Evolutionary conservation across 108 stramenopile species (phyloP).

Genomic region (Cyclotella distinguenda): DNA sequence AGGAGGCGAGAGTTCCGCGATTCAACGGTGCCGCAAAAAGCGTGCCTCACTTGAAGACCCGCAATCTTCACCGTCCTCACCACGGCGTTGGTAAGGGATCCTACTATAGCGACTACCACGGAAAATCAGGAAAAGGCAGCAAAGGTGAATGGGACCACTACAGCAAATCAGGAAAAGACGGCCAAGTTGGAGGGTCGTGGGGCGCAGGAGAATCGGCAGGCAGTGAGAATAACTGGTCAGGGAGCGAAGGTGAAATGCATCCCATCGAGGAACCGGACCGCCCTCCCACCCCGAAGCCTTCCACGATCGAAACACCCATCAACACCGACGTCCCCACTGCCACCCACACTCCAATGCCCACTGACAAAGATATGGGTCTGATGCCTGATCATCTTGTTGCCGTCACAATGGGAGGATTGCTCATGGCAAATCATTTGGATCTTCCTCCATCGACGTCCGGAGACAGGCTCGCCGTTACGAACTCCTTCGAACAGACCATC

Average conservation of each 20-base stretch:
- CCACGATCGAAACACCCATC: not conserved
- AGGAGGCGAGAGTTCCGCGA: not conserved
- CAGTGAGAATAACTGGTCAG: no score
- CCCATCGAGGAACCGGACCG: not conserved
- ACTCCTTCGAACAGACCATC: conserved; percentile 28
- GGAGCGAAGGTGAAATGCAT: not conserved
- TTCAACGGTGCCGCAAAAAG: not conserved
- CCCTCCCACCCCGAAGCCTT: not conserved
- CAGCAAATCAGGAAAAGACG: not conserved
- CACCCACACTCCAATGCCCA: not conserved
- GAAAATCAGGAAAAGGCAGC: conserved; percentile 17
- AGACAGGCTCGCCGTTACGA: conserved; percentile 4
- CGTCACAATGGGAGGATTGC: conserved; percentile 32
- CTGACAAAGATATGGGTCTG: not conserved
- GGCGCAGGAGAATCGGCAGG: not conserved
- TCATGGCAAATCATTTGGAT: conserved; percentile 13
- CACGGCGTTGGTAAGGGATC: not conserved
- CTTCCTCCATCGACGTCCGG: conserved; percentile 2
- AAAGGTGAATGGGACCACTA: not conserved
- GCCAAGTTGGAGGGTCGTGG: not conserved
- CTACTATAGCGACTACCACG: not conserved
- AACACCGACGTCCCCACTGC: not conserved
- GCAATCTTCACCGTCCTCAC: conserved; percentile 4
- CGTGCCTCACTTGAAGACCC: conserved; percentile 2
- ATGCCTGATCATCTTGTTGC: conserved; percentile 6